Percentiles rank a stretch among this genome's conserved stretches.
phyloP scores from a whole-genome alignment of 2,329 filamentous ascomycete genomes.

The Aspergillus sp. region DNA sequence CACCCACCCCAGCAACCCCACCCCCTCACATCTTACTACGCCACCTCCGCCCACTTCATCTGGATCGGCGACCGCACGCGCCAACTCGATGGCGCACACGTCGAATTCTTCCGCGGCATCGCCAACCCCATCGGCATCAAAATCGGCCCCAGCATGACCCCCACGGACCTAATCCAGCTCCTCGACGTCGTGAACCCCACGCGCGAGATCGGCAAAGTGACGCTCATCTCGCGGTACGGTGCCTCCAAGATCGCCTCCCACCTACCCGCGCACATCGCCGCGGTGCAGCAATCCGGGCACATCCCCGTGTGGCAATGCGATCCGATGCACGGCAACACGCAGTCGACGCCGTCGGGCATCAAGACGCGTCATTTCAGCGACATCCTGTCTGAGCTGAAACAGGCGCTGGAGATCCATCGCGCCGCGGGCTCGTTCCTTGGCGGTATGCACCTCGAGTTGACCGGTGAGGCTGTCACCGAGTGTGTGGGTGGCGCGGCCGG shows the following conservation, averaged over 20 bases:
- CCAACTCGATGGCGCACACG: constrained; percentile 87
- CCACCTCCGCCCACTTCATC: constrained; percentile 93
- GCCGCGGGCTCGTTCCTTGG: constrained; percentile 82
- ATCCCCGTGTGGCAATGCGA: constrained; percentile 95
- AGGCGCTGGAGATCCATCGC: constrained; percentile 81
- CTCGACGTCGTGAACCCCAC: constrained; percentile 82
- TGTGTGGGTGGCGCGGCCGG: constrained; percentile 89
- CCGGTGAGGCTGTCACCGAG: constrained; percentile 93
- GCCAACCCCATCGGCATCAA: constrained; percentile 97
- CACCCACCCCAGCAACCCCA: constrained; percentile 38
- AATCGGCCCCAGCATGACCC: constrained; percentile 81
- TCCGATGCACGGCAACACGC: constrained; percentile 89
- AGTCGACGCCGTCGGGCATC: constrained; percentile 69
- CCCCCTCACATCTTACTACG: constrained; percentile 66
- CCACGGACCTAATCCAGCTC: constrained; percentile 72
- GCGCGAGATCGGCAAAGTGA: constrained; percentile 86
- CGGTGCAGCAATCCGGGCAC: constrained; percentile 76
- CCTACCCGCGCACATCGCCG: constrained; percentile 81
- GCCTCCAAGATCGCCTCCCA: constrained; percentile 71
- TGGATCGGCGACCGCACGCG: constrained; percentile 98
- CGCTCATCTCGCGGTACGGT: constrained; percentile 93
- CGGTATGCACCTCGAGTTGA: constrained; percentile 92
- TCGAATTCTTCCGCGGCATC: constrained; percentile 96
- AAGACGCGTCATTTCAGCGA: constrained; percentile 92
- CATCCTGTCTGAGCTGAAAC: constrained; percentile 82